Conservation (phyloP, 140 eudicot genomes). For the Ambrosia hybrid region DNA sequence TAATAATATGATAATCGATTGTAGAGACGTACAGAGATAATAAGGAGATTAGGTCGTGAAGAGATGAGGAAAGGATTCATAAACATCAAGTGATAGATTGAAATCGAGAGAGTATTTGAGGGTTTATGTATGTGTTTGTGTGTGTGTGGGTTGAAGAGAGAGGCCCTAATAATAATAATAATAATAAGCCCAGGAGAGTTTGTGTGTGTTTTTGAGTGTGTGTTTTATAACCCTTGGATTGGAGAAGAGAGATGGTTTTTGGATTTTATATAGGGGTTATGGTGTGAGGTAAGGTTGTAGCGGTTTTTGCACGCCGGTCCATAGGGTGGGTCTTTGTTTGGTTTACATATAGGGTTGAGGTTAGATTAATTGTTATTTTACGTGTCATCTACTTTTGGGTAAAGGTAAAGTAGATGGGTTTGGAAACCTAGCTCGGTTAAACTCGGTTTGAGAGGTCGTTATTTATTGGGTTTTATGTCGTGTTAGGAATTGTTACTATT, state of each 20-base stretch:
- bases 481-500: too few species aligned
- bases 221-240: constrained; percentile 37
- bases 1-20: constrained; percentile 11
- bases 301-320: constrained; percentile 54
- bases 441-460: too few species aligned
- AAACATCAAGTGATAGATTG: constrained; percentile 28
- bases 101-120: constrained; percentile 20
- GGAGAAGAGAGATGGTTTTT: constrained; percentile 37
- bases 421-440: too few species aligned
- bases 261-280: constrained; percentile 7
- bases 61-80: constrained; percentile 31
- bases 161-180: background rate
- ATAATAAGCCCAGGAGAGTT: constrained; percentile 12
- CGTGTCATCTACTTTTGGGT: background rate
- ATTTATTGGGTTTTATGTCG: too few species aligned
- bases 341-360: background rate
- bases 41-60: constrained; percentile 34
- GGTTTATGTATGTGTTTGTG: constrained; percentile 28
- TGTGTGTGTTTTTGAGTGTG: constrained; percentile 23
- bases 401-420: background rate
- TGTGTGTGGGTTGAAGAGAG: constrained; percentile 3
- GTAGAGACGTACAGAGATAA: too few species aligned
- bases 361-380: background rate
- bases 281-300: constrained; percentile 17
- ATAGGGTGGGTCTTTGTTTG: constrained; percentile 18